phyloP scores from a whole-genome alignment of 1,284 basidiomycete genomes.

The Clitocybe nebularis region DNA sequence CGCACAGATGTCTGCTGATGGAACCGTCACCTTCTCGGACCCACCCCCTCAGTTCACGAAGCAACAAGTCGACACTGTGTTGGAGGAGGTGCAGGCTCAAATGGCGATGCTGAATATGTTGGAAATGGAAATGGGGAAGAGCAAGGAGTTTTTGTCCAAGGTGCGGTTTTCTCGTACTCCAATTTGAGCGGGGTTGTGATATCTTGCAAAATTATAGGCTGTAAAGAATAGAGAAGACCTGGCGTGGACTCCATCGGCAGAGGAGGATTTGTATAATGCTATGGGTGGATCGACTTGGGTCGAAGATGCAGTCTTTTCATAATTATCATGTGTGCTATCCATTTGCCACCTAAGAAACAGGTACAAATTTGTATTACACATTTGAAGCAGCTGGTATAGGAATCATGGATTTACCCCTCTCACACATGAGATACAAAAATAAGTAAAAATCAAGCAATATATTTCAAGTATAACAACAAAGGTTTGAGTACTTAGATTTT shows the following conservation, averaged over 20 bases:
- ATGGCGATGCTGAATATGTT: slow-evolving; percentile 44
- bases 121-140: slow-evolving; percentile 56
- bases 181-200: not conserved
- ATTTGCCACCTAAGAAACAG: too few relatives aligned
- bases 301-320: slow-evolving; percentile 24
- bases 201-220: slow-evolving; percentile 14
- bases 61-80: slow-evolving; percentile 59
- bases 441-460: too few relatives aligned
- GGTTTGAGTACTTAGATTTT: too few relatives aligned
- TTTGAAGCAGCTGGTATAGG: too few relatives aligned
- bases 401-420: too few relatives aligned
- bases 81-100: slow-evolving; percentile 59
- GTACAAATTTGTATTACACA: too few relatives aligned
- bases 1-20: slow-evolving; percentile 58
- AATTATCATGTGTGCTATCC: too few relatives aligned
- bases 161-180: slow-evolving; percentile 27
- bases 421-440: too few relatives aligned
- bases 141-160: slow-evolving; percentile 66
- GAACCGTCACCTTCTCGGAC: slow-evolving; percentile 71
- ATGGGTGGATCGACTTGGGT: slow-evolving; percentile 20
- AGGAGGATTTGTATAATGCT: slow-evolving; percentile 25
- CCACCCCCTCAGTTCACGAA: slow-evolving; percentile 57
- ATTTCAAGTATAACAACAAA: too few relatives aligned
- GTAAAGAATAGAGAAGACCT: slow-evolving; percentile 24
- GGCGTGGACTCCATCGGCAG: slow-evolving; percentile 18